A percentile compares a stretch with the other conserved stretches of the same genome.
Evolutionary conservation across 139 green algal species (phyloP).

Genomic region (Micractinium conductrix): DNA sequence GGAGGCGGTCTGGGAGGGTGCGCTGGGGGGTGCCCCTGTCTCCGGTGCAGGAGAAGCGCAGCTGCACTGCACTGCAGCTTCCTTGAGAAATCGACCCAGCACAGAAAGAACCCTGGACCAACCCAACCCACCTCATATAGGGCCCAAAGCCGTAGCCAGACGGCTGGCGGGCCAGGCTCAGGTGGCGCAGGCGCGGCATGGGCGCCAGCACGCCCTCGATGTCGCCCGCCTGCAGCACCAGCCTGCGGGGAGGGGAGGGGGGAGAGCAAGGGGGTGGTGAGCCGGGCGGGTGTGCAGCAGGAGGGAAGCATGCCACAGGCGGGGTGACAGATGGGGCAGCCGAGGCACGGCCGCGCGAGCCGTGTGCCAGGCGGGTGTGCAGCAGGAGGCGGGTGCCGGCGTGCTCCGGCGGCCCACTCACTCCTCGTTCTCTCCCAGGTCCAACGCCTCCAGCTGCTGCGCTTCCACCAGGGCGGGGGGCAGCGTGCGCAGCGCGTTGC

Average conservation of each 20-base stretch:
- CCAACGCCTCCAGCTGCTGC: neutral
- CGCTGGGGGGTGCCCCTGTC: too few species aligned
- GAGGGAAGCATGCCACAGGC: neutral
- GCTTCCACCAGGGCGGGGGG: constrained; percentile 15
- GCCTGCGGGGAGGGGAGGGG: neutral
- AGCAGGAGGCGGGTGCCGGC: too few species aligned
- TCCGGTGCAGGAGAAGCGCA: too few species aligned
- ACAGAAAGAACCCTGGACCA: too few species aligned
- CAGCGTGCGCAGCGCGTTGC: constrained; percentile 27
- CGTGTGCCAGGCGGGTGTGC: too few species aligned
- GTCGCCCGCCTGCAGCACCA: constrained; percentile 8
- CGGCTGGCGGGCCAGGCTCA: constrained; percentile 10
- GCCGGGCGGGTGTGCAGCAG: neutral
- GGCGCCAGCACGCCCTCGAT: constrained; percentile 3
- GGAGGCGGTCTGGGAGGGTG: too few species aligned
- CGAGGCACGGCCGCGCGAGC: too few species aligned
- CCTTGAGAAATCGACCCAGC: too few species aligned
- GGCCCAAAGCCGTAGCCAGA: constrained; percentile 18
- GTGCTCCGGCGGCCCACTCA: too few species aligned
- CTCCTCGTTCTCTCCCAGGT: constrained; percentile 20
- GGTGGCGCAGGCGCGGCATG: constrained; percentile 3
- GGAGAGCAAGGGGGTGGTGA: neutral
- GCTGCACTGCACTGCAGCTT: neutral
- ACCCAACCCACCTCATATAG: constrained; percentile 1
- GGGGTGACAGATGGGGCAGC: neutral